Base-by-base conservation (phyloP, 495 filamentous ascomycete genomes). In the Delitschia confertaspora region DNA sequence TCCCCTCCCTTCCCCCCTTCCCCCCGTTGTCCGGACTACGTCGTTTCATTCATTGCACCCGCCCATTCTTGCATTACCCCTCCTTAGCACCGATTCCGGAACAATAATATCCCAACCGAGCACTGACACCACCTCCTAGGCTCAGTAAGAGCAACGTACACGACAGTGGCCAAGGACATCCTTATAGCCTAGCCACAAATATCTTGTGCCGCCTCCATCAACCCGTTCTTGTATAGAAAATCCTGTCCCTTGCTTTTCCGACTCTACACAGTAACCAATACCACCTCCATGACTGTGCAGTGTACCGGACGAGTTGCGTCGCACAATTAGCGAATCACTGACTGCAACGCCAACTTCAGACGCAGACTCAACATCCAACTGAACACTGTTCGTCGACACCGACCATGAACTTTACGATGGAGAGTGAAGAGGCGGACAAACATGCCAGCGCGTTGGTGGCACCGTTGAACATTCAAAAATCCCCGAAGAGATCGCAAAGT, bases 371-470 rank as follows among this genome's bases (percentile, higher is more conserved):
- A 23, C 45, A 7, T 22, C 38, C 17, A 17, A 19, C 20, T 9
- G 23, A 42, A 13, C 21, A n/a, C 9, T 24, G 16, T 18, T 31
- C 21, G 11, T 8, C 17, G 18, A 27, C 19, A 23, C 32, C 20
- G 10, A 36, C n/a, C 22, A 58, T 58, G 49, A 50, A 54, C 9
- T 53, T 54, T 27, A 21, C 42, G 46, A 10, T 38, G 7, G 46
- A 50, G 9, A 29, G 20, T 11, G 46, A 53, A 20, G 42, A 53
- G 37, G 42, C 18, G 36, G 40, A 44, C 38, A 49, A 50, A 31
- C 51, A 39, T n/a, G 47, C 48, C 24, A 58, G 53, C 32, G 57
- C 57, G 6, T 44, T 56, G 38, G 57, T 59, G 7, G 57, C 57
- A 7, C 57, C 57, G 4, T 31, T 59, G 9, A 52, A 57, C 26